These are phyloP conservation scores for Hypoxylon cercidicola DNA, from an alignment of 495 filamentous ascomycete species.

Conservation along the genomic window DNA sequence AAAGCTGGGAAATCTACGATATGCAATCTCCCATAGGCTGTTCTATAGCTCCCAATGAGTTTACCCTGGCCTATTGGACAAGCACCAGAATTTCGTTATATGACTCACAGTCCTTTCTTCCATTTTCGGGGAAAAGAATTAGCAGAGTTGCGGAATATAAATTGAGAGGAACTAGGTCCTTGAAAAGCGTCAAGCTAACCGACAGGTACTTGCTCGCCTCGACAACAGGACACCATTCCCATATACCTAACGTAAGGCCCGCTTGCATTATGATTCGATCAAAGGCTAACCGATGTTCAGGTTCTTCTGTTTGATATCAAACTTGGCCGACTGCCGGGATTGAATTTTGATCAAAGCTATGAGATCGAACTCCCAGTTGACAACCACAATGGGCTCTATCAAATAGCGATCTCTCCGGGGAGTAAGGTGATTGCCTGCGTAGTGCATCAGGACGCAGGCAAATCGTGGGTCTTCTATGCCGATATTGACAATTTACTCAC, in stretches of 20 bases:
- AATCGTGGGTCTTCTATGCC: constrained; percentile 11
- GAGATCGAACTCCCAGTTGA: constrained; percentile 16
- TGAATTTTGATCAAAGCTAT: constrained; percentile 22
- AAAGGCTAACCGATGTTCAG: constrained; percentile 16
- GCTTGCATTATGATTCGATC: not conserved
- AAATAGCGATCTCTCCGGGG: constrained; percentile 47
- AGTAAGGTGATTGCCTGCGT: constrained; percentile 41
- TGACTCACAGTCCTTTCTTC: constrained; percentile 38
- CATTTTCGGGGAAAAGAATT: constrained; percentile 1
- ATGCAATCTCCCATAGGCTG: constrained; percentile 41
- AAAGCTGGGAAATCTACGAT: constrained; percentile 22
- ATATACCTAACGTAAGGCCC: too few species aligned
- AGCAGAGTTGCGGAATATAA: constrained; percentile 10
- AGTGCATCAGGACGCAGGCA: not conserved
- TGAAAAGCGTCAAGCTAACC: constrained; percentile 35
- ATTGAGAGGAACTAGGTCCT: constrained; percentile 12
- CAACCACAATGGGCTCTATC: constrained; percentile 2
- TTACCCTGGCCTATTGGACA: constrained; percentile 49
- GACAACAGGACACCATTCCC: constrained; percentile 27
- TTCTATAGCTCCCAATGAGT: constrained; percentile 42
- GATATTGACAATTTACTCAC: constrained; percentile 7
- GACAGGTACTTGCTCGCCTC: constrained; percentile 36
- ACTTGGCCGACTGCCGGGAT: constrained; percentile 10
- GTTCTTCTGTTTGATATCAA: constrained; percentile 36
- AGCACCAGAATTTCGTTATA: constrained; percentile 45